Conservation (phyloP, 2,329 filamentous ascomycete species). For the Colletotrichum shisoi region DNA sequence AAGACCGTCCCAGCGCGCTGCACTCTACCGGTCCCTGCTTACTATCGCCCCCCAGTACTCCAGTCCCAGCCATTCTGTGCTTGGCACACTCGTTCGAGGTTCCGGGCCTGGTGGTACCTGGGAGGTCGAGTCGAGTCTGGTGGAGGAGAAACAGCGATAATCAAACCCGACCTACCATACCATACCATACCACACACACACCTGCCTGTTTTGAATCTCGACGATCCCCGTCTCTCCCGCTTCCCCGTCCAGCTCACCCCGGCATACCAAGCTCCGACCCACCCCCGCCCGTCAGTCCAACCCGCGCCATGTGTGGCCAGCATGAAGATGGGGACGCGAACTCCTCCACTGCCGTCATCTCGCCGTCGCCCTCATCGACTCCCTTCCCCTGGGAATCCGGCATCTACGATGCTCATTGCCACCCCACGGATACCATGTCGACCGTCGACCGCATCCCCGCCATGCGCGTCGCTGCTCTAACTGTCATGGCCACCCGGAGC, state of each 20-base stretch:
- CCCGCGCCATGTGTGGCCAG: slow-evolving; percentile 33
- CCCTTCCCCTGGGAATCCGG: slow-evolving; percentile 74
- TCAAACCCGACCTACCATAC: neutral
- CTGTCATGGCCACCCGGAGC: slow-evolving; percentile 78
- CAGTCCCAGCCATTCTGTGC: slow-evolving; percentile 18
- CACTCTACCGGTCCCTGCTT: slow-evolving; percentile 1
- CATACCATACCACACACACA: neutral
- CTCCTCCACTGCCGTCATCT: slow-evolving; percentile 17
- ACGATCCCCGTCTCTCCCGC: slow-evolving; percentile 15
- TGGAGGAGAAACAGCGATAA: too few relatives aligned
- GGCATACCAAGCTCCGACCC: slow-evolving; percentile 16
- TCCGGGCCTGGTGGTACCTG: too few relatives aligned
- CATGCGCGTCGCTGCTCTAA: slow-evolving; percentile 73
- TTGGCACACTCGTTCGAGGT: neutral
- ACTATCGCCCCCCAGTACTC: neutral
- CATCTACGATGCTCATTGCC: slow-evolving; percentile 82
- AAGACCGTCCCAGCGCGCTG: slow-evolving; percentile 24
- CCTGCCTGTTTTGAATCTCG: neutral
- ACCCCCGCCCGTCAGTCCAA: slow-evolving; percentile 1
- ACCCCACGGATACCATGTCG: slow-evolving; percentile 80
- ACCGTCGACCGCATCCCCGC: slow-evolving; percentile 63
- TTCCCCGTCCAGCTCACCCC: slow-evolving; percentile 18
- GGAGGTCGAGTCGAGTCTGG: neutral
- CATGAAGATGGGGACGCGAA: slow-evolving; percentile 11
- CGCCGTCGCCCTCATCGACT: slow-evolving; percentile 25